These are phyloP conservation scores for Dothidotthia symphoricarpi DNA, from an alignment of 2,329 filamentous ascomycete genomes.

Conservation along the genomic window DNA sequence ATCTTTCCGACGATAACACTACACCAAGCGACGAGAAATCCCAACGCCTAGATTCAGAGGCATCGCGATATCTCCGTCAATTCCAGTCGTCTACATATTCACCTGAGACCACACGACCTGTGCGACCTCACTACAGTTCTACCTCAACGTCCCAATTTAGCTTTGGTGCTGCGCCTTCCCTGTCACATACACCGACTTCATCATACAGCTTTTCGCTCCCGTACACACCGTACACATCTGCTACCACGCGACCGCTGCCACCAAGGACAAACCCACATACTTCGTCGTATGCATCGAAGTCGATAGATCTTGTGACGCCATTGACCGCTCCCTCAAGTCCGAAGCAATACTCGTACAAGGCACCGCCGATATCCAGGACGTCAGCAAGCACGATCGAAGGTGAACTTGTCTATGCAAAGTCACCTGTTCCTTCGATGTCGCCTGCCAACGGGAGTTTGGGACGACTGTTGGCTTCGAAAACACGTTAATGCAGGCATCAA, in stretches of 20 bases:
- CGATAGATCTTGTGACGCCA: constrained; percentile 48
- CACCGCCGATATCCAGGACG: constrained; percentile 32
- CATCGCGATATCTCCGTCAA: constrained; percentile 44
- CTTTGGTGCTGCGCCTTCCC: constrained; percentile 44
- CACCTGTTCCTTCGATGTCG: constrained; percentile 32
- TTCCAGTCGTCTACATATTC: constrained; percentile 36
- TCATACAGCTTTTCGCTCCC: constrained; percentile 48
- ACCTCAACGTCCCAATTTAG: constrained; percentile 38
- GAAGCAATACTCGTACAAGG: constrained; percentile 36
- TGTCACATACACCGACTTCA: constrained; percentile 49
- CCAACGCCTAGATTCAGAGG: constrained; percentile 38
- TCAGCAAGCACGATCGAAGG: constrained; percentile 39
- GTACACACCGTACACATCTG: constrained; percentile 32
- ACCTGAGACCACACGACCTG: constrained; percentile 25
- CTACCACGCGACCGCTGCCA: constrained; percentile 37
- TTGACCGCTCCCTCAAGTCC: constrained; percentile 38
- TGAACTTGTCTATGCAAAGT: constrained; percentile 40
- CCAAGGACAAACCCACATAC: constrained; percentile 42
- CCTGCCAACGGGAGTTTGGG: constrained; percentile 41
- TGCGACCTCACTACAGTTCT: constrained; percentile 38
- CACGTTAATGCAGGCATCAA: constrained; percentile 10
- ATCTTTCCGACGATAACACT: constrained; percentile 42
- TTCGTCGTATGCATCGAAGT: constrained; percentile 42
- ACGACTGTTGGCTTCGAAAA: constrained; percentile 34
- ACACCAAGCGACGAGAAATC: constrained; percentile 26